Evolutionary conservation across 345 rosid species (phyloP).

Genomic region (Viola odorata): DNA sequence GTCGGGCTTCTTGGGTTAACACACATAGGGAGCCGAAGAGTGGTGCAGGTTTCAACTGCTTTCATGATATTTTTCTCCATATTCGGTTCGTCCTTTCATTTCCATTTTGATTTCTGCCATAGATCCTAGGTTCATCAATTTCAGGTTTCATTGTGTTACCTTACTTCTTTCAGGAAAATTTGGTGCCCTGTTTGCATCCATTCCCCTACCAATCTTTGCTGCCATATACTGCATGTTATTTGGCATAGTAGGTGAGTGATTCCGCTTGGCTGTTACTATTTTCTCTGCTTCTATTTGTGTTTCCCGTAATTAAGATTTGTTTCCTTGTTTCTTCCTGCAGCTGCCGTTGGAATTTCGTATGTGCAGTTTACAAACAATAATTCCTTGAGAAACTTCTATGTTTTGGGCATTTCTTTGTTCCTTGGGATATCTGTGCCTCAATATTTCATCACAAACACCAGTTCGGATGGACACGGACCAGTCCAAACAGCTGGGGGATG

Average conservation of each 20-base stretch:
- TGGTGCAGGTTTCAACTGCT: conserved; percentile 82
- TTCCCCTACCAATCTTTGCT: conserved; percentile 86
- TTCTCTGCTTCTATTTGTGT: not conserved
- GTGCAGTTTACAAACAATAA: conserved; percentile 77
- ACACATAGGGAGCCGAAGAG: conserved; percentile 90
- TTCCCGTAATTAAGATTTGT: not conserved
- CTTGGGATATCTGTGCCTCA: conserved; percentile 82
- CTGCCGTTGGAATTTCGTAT: conserved; percentile 80
- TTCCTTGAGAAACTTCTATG: conserved; percentile 84
- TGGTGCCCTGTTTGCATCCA: conserved; percentile 96
- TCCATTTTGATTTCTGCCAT: not conserved
- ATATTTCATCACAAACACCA: conserved; percentile 51
- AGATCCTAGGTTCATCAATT: not conserved
- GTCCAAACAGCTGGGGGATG: conserved; percentile 72
- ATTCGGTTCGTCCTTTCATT: conserved; percentile 54
- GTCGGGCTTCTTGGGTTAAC: conserved; percentile 93
- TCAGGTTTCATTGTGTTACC: not conserved
- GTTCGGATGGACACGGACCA: conserved; percentile 62
- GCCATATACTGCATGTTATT: conserved; percentile 83
- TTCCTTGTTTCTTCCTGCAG: conserved; percentile 27
- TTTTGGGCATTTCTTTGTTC: conserved; percentile 76
- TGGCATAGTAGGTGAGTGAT: conserved; percentile 83
- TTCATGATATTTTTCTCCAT: conserved; percentile 98
- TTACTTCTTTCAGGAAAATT: conserved; percentile 61
- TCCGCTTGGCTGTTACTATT: not conserved